Base-by-base conservation (phyloP, 345 rosid genomes). In the Citrus inodora region DNA sequence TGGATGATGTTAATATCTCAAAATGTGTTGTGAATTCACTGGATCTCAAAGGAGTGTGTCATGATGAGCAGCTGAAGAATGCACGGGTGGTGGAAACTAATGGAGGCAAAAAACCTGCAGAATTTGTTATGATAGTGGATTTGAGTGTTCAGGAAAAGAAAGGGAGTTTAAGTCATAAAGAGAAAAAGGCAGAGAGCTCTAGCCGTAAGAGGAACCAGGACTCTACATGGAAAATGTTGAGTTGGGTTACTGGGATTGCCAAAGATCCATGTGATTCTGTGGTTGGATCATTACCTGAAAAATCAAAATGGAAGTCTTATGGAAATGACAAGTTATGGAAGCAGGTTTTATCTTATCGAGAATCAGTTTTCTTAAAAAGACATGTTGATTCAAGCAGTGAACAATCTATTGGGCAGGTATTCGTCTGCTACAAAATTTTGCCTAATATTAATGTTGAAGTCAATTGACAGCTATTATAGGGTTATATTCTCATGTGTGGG, bases 271-370 rank as follows among this genome's bases (percentile, higher is more conserved):
- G 88, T 80, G 83, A 87, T 76, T 76, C 78, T 3, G 77, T 79
- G 17, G 76, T 90, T 78, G 88, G 75, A 74, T 48, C 80, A 55
- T 78, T 94, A 80, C 98, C 97, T 0, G 97, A 92, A 61, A 84
- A 81, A 66, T 85, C 97, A 28, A 87, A 88, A 61, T 96, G 97
- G 99, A 89, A 73, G 10, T 81, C 82, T 75, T 87, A 78, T 82
- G 92, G 89, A 71, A 86, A 73, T 71, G 91, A 85, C 33, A 90
- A 88, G 80, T 76, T 85, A 10, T 92, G 99, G 99, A 94, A 86
- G 86, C 95, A 88, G 85, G 86, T 87, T 69, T 86, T 96, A 76
- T 75, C 83, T 82, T 87, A 83, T 83, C 86, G 98, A 28, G 95
- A 91, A 37, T 82, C 86, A 17, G 70, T 79, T 40, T 76, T 86